Evolutionary conservation across 345 rosid genomes (phyloP), one percentile per base, ranked within the genome.

Genomic region (Euphorbia tirucalli): DNA sequence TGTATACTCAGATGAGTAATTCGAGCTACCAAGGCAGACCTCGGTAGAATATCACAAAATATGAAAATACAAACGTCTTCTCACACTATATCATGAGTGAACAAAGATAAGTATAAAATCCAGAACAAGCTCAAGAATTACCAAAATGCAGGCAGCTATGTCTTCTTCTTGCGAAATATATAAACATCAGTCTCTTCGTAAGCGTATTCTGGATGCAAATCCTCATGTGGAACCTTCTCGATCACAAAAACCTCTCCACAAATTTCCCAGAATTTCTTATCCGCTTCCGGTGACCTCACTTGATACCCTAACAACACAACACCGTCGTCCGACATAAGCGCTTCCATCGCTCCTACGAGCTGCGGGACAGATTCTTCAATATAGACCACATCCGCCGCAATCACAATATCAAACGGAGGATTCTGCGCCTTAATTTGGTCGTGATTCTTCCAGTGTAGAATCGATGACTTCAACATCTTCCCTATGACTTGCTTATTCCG

Each of bases 321-420:
- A 4, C 98, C 97, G 37, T 93, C 90, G 31, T 85, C 90, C 62
- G 88, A 85, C 86, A 93, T 77, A 39, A 93, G 69, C 46, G 61
- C 60, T 71, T 85, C 89, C 96, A 91, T 88, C 25, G 93, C 93
- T 55, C 81, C 77, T 74, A 93, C 85, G 13, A 93, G 74, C 1
- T 86, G 87, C 54, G 74, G 77, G 11, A 83, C 93, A 0, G 90
- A 78, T 32, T 93, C 93, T 79, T 91, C 92, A 21, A 93, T 88
- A 72, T 93, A 93, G 35, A 91, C 97, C 19, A 93, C 96, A 66
- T 93, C 98, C 27, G 98, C 82, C 60, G 96, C 98, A 21, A 93
- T 79, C 31, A 91, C 98, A 31, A 89, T 28, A 70, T 91, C 96
- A 71, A 90, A 93, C 37, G 93, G 97, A 24, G 97, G 93, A 10